Evolutionary conservation across 225 moss, liverwort and hornwort genomes (phyloP), one percentile per base, ranked within the genome.

Genomic region (Physcomitrellopsis africana): DNA sequence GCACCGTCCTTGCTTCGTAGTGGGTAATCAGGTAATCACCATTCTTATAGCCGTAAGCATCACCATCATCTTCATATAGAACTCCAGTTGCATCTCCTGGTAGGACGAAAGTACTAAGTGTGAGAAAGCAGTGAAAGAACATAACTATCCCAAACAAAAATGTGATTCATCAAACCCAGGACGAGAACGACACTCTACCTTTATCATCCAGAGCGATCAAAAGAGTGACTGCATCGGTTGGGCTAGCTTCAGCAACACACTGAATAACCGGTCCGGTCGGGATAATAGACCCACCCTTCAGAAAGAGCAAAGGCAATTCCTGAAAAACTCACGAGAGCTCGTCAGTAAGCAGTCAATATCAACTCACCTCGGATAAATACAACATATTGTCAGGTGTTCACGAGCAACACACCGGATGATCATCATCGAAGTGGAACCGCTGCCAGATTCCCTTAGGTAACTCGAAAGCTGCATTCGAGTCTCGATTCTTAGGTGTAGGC

Each of bases 361-460:
- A 19, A 76, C 9, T 22, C 3, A 17, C 2, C 15, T n/a, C 53
- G n/a, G 8, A 45, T 22, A 37, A 65, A 0, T 8, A 51, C n/a
- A 26, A 23, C 11, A 43, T 18, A 22, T 19, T 41, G 2, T 19
- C 0, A 17, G 26, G 41, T 67, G 11, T 46, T 11, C 22, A 22
- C 52, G 48, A 63, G 17, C 20, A 23, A 1, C 67, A 63, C 85
- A 96, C 96, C 61, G 86, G 86, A 78, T 93, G 94, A 48, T 84
- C 84, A 72, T 97, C 97, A 72, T 86, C 73, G 52, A 97, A 97
- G 66, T 94, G 90, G 46, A 97, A 97, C 15, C 65, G 82, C 62
- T 87, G 94, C 97, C 97, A 97, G 10, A 91, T 86, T 60, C 96
- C 96, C 69, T 82, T 81, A 1, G 97, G 97, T 63, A 93, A 61